Evolutionary conservation across 495 filamentous ascomycete species (phyloP).

Genomic region (Cladorrhinum samala): DNA sequence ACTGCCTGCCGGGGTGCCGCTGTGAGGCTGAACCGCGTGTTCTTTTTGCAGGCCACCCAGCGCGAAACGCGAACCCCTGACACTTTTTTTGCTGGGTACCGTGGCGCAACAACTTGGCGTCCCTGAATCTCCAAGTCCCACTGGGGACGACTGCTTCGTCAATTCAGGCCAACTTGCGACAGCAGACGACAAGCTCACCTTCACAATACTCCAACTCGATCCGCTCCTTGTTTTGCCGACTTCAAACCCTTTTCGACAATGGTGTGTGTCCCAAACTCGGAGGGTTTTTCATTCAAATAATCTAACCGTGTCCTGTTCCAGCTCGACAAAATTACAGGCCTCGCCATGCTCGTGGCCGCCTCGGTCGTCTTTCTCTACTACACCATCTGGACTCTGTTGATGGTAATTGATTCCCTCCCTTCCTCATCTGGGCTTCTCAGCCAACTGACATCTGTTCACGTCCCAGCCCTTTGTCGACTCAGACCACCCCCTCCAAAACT

Average conservation of each 20-base stretch:
- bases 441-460: not conserved
- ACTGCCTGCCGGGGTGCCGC: too few relatives aligned
- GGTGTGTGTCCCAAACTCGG: slow-evolving; percentile 18
- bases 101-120: slow-evolving; percentile 11
- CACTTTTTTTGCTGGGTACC: slow-evolving; percentile 14
- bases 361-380: slow-evolving; percentile 98
- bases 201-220: not conserved
- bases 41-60: too few relatives aligned
- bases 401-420: slow-evolving; percentile 53
- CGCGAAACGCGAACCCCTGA: slow-evolving; percentile 24
- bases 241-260: slow-evolving; percentile 26
- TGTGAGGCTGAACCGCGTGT: too few relatives aligned
- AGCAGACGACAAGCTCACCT: not conserved
- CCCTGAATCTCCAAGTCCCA: not conserved
- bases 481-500: slow-evolving; percentile 83
- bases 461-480: slow-evolving; percentile 89
- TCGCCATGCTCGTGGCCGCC: slow-evolving; percentile 95
- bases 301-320: slow-evolving; percentile 33
- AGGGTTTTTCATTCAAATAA: not conserved
- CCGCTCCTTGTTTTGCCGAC: not conserved
- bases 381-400: slow-evolving; percentile 93
- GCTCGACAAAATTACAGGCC: slow-evolving; percentile 93
- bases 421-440: not conserved
- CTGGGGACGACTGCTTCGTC: too few relatives aligned
- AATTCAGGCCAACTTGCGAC: slow-evolving; percentile 3